Percentiles rank a stretch among this genome's conserved stretches.
phyloP scores from a whole-genome alignment of 768 basidiomycete genomes.

The Tylopilus sp. region DNA sequence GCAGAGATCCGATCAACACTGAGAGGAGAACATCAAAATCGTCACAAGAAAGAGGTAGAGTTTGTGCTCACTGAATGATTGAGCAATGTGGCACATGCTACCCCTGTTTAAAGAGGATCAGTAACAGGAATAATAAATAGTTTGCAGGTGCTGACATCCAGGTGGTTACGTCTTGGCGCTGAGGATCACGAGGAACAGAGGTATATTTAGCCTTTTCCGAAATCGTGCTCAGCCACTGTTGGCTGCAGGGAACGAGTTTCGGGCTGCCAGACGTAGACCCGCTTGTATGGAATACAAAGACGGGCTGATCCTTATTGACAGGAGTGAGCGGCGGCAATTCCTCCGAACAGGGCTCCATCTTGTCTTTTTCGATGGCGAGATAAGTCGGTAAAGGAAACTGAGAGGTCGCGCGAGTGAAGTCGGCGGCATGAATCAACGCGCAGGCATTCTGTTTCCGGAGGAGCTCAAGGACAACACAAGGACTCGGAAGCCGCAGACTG shows the following conservation, averaged over 20 bases:
- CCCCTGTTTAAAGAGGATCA: conserved; percentile 52
- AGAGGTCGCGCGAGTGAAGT: conserved; percentile 44
- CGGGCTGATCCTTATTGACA: conserved; percentile 38
- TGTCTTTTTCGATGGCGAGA: conserved; percentile 39
- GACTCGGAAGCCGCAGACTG: conserved; percentile 73
- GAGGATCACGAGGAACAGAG: conserved; percentile 44
- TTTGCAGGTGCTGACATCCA: conserved; percentile 59
- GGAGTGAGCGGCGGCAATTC: conserved; percentile 43
- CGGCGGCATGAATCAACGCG: conserved; percentile 62
- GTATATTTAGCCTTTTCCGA: conserved; percentile 55
- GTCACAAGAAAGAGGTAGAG: conserved; percentile 19
- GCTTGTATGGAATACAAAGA: conserved; percentile 76
- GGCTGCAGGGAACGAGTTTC: conserved; percentile 71
- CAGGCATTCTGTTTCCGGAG: conserved; percentile 57
- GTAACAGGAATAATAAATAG: conserved; percentile 19
- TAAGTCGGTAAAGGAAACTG: conserved; percentile 49
- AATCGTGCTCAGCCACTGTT: conserved; percentile 59
- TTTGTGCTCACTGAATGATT: conserved; percentile 61
- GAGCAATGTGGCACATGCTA: conserved; percentile 81
- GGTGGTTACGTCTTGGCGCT: conserved; percentile 63
- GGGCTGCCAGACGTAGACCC: conserved; percentile 84
- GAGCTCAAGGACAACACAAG: conserved; percentile 66
- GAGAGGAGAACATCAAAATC: conserved; percentile 14
- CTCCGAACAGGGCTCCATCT: conserved; percentile 35
- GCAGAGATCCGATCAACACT: conserved; percentile 69